Evolutionary conservation across 768 basidiomycete species (phyloP).

Genomic region (Suillus cothurnatus): DNA sequence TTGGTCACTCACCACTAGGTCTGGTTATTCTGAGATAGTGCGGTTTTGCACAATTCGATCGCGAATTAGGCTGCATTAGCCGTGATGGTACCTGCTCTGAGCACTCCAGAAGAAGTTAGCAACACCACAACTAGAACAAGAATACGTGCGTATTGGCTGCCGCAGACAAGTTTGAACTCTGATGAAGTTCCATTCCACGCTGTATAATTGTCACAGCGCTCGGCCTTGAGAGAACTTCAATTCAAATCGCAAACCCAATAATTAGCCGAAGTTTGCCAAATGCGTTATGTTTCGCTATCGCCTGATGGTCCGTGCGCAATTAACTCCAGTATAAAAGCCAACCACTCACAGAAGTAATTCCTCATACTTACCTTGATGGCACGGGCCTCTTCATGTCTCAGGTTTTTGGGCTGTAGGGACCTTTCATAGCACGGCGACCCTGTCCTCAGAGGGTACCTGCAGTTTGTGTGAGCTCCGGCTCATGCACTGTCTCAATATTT

Average conservation of each 20-base stretch:
- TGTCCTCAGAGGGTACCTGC: constrained; percentile 39
- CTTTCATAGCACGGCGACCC: constrained; percentile 59
- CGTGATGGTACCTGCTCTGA: neutral
- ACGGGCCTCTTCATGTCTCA: constrained; percentile 48
- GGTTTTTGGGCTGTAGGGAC: constrained; percentile 56
- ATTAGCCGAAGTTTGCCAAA: neutral
- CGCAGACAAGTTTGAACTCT: neutral
- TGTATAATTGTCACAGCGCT: too few species aligned
- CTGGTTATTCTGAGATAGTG: neutral
- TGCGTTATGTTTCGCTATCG: neutral
- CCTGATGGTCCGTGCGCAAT: constrained; percentile 17
- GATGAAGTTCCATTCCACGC: neutral
- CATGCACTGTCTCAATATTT: constrained; percentile 46
- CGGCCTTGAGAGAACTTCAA: neutral
- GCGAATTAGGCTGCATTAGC: neutral
- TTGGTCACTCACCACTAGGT: neutral
- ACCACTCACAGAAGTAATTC: constrained; percentile 11
- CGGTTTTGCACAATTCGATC: neutral
- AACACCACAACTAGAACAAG: neutral
- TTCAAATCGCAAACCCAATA: neutral
- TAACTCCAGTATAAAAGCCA: constrained; percentile 26
- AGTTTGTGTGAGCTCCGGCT: constrained; percentile 48
- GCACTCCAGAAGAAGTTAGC: neutral
- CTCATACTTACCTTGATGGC: constrained; percentile 61
- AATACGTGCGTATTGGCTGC: neutral